Evolutionary conservation across 352 stramenopile genomes (phyloP).

Genomic region (Phytophthora tubulina): DNA sequence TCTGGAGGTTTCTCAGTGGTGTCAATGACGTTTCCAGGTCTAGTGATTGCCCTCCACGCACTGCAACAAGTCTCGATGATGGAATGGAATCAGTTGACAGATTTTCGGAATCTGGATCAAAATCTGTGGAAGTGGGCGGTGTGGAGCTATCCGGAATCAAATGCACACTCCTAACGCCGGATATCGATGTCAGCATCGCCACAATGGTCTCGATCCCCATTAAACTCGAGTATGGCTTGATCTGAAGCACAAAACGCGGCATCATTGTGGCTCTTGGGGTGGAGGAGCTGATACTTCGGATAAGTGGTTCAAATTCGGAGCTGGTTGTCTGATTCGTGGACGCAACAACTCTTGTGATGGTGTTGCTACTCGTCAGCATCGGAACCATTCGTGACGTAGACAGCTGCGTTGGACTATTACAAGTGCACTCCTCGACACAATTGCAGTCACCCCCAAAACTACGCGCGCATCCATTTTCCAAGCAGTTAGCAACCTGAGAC

Average conservation of each 20-base stretch:
- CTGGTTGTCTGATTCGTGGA: constrained; percentile 17
- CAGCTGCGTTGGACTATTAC: constrained; percentile 51
- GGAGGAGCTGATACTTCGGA: constrained; percentile 7
- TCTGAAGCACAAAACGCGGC: constrained; percentile 44
- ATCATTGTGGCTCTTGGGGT: constrained; percentile 32
- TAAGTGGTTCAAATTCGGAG: constrained; percentile 17
- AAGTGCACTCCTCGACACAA: constrained; percentile 61
- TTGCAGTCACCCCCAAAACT: constrained; percentile 77
- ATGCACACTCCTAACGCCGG: constrained; percentile 66
- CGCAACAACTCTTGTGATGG: constrained; percentile 20
- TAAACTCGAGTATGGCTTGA: constrained; percentile 38
- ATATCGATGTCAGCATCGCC: constrained; percentile 49
- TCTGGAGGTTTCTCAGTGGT: constrained; percentile 34
- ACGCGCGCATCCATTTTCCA: constrained; percentile 72
- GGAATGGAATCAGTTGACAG: not conserved
- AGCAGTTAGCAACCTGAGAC: constrained; percentile 57
- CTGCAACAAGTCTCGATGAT: constrained; percentile 35
- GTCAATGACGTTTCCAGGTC: constrained; percentile 35
- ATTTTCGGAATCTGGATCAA: constrained; percentile 3
- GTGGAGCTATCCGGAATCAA: constrained; percentile 21
- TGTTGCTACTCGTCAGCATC: constrained; percentile 37
- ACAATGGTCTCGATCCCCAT: constrained; percentile 44
- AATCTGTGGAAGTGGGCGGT: not conserved
- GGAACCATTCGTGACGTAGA: constrained; percentile 20
- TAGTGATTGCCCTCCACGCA: constrained; percentile 47